phyloP scores from a whole-genome alignment of 345 rosid species.

The Eucalyptus guilfoylei region DNA sequence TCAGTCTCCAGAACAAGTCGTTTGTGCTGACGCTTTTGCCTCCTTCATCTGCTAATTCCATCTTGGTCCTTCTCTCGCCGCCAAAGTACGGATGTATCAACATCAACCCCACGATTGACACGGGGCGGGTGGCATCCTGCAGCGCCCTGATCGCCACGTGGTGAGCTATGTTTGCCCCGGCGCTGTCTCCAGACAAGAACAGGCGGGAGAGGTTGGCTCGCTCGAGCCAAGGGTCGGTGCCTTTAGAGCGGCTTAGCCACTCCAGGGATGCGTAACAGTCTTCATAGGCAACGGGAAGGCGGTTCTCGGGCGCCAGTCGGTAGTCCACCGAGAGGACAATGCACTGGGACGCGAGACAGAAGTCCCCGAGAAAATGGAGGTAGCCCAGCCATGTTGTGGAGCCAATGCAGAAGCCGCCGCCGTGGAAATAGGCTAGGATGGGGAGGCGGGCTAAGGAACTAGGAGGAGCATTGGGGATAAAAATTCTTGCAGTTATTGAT shows the following conservation, averaged over 20 bases:
- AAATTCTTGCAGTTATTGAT: slow-evolving; percentile 36
- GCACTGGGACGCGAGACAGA: slow-evolving; percentile 16
- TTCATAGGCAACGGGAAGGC: slow-evolving; percentile 45
- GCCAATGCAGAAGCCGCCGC: slow-evolving; percentile 59
- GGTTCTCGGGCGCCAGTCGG: slow-evolving; percentile 45
- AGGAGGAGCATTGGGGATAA: slow-evolving; percentile 13
- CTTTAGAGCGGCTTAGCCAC: slow-evolving; percentile 16
- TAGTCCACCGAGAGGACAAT: slow-evolving; percentile 45
- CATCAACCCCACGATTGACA: slow-evolving; percentile 28
- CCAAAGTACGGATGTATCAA: slow-evolving; percentile 52
- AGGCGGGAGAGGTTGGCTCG: slow-evolving; percentile 22
- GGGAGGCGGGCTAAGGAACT: slow-evolving; percentile 6
- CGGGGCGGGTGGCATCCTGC: background rate
- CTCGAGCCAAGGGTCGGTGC: slow-evolving; percentile 38
- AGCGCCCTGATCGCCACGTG: slow-evolving; percentile 22
- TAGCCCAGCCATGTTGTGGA: slow-evolving; percentile 55
- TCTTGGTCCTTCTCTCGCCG: slow-evolving; percentile 35
- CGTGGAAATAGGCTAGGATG: slow-evolving; percentile 45
- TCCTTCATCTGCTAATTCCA: slow-evolving; percentile 18
- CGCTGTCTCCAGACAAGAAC: slow-evolving; percentile 53
- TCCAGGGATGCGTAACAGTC: slow-evolving; percentile 38
- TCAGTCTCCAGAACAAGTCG: slow-evolving; percentile 51
- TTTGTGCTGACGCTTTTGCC: slow-evolving; percentile 16
- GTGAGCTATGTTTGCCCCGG: slow-evolving; percentile 59
- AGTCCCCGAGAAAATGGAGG: slow-evolving; percentile 55